phyloP scores from a whole-genome alignment of 352 stramenopile genomes.

The Phytophthora ohioensis region DNA sequence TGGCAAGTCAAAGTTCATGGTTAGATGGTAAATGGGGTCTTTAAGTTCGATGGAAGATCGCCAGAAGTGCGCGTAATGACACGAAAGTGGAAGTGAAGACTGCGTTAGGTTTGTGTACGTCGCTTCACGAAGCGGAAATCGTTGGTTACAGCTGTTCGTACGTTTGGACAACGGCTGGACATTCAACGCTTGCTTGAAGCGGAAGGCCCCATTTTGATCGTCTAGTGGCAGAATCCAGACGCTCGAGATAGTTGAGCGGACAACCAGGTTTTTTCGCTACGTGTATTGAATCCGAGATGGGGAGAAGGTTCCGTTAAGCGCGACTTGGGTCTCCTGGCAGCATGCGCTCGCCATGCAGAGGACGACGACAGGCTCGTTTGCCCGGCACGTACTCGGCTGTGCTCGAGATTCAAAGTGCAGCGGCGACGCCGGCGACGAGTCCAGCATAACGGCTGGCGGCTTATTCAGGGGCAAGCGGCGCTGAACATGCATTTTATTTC shows the following conservation, averaged over 20 bases:
- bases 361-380: slow-evolving; percentile 28
- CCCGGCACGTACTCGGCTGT: slow-evolving; percentile 6
- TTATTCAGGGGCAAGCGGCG: background rate
- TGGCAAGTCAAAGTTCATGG: slow-evolving; percentile 10
- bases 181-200: slow-evolving; percentile 9
- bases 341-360: slow-evolving; percentile 8
- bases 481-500: background rate
- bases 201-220: slow-evolving; percentile 7
- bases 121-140: slow-evolving; percentile 25
- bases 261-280: slow-evolving; percentile 28
- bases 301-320: slow-evolving; percentile 20
- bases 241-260: slow-evolving; percentile 14
- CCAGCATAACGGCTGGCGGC: background rate
- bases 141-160: slow-evolving; percentile 24
- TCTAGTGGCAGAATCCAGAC: slow-evolving; percentile 24
- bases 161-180: slow-evolving; percentile 29
- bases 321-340: background rate
- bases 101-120: background rate
- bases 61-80: slow-evolving; percentile 1
- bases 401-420: slow-evolving; percentile 21
- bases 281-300: slow-evolving; percentile 17
- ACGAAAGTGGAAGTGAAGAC: slow-evolving; percentile 17
- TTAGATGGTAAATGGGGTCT: background rate
- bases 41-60: slow-evolving; percentile 9
- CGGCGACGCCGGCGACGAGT: background rate